Base-by-base conservation (phyloP, 768 basidiomycete genomes). In the Multifurca ochricompacta region DNA sequence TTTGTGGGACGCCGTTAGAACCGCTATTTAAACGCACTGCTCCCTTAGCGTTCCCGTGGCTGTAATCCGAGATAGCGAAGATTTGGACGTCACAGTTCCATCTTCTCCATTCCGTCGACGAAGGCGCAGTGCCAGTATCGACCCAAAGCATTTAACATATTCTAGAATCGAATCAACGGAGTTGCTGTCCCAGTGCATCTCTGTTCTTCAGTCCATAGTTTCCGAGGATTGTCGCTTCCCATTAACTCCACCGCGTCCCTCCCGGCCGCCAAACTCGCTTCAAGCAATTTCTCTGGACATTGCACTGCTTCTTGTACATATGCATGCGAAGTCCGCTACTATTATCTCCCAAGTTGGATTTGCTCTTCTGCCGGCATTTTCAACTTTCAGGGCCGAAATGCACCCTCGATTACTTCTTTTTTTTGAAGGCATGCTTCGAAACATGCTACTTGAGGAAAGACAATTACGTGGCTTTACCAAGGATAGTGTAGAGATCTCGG, bases 351-450 rank as follows among this genome's bases (percentile, higher is more conserved):
- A 77, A 40, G 77, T 91, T 48, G 82, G 78, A 1, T 77, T 82
- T 50, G 81, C 83, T 14, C 68, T 90, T 50, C 76, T 91, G n/a
- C 86, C 85, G 6, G 84, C 85, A 0, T 84, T 92, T 59, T 71
- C 75, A 30, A 81, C 84, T 23, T 91, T 91, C 69, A 73, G 68
- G 4, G 64, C 68, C 16, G 78, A 76, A 56, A 85, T 89, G 81
- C 73, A 80, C 54, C 68, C 74, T 14, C 75, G 83, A 8, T 67
- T 91, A 7, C 70, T 90, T 39, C 68, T 70, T 2, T 88, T 90
- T 67, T 87, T 88, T 56, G 83, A 89, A 23, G 71, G 73, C 18
- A 68, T 87, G 25, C 61, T 90, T 7, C 75, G 79, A 51, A 72
- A 73, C 25, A 68, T 81, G 30, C 67, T 89, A 14, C 71, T 75